Base-by-base conservation (phyloP, 2,329 filamentous ascomycete species). In the Fusarium cicatricum region DNA sequence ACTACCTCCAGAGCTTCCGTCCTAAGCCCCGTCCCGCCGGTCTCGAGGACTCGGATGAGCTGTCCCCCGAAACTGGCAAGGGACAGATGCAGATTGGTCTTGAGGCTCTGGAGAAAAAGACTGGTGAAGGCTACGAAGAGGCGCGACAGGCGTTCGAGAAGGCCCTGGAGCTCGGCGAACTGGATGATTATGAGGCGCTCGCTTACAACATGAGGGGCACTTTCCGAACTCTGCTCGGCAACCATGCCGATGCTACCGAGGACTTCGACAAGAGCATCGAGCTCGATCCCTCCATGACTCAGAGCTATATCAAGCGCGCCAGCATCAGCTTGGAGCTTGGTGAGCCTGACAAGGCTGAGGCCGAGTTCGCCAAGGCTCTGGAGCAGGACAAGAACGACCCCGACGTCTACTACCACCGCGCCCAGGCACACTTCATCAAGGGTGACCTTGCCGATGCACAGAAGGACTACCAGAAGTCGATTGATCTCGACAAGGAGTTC, bases 401-500 rank as follows among this genome's bases (percentile, higher is more conserved):
- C 7, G 95, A 99, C 72, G 96, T 99, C 74, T 99, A 93, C 84
- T 99, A 99, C 82, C 95, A 99, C 82, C 93, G 95, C 60, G 95
- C 95, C 12, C 95, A 99, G 78, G 87, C 98, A 17, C 93, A 97
- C 80, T 99, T 99, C 80, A 98, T 99, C 77, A 91, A 97, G 69
- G 88, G 89, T 52, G 94, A 98, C 74, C 96, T 96, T 67, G 87
- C 89, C 51, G 91, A 96, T 66, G 95, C 95, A 5, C 93, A 95
- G 56, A 97, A 96, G 80, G 95, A 99, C 79, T 99, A 99, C 80
- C 95, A 99, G 76, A 97, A 96, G 80, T 98, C 95, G 3, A 99
- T 99, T 71, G 95, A 99, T 70, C 85, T 99, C 26, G 95, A 99
- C 81, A 85, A 87, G 67, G 88, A 91, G 66, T 99, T 99, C 78